Percentiles rank a stretch among this genome's conserved stretches.
These are phyloP conservation scores for Apiospora sp. DNA, from an alignment of 2,329 filamentous ascomycete genomes.

Conservation along the genomic window DNA sequence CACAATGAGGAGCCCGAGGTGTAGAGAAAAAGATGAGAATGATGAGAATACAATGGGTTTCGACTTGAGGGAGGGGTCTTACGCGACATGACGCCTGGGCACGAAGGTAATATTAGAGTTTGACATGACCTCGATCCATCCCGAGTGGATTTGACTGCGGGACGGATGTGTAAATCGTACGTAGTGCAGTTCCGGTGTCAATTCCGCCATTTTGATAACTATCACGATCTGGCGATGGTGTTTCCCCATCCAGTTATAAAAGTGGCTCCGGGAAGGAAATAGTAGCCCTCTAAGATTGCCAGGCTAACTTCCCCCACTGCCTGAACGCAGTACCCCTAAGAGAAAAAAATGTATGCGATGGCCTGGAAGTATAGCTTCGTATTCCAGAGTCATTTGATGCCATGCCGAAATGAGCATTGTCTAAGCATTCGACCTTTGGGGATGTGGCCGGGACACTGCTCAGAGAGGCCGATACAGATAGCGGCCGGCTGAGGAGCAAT, in stretches of 20 bases:
- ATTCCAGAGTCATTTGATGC: background rate
- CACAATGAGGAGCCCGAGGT: background rate
- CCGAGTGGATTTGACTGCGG: background rate
- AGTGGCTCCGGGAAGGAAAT: background rate
- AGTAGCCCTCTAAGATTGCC: background rate
- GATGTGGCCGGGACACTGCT: no score
- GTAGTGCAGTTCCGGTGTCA: background rate
- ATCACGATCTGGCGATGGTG: background rate
- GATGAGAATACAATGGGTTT: background rate
- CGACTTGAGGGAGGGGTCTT: background rate
- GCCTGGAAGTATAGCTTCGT: background rate
- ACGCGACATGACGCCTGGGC: background rate
- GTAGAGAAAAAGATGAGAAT: background rate
- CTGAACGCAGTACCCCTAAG: background rate
- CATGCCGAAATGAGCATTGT: no score
- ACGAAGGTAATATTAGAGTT: slow-evolving; percentile 11
- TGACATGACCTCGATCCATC: background rate
- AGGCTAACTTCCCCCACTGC: background rate
- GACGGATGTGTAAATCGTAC: background rate
- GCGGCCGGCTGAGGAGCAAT: no score
- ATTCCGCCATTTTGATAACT: background rate
- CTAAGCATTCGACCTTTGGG: no score
- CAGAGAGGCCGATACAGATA: no score
- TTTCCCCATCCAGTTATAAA: background rate
- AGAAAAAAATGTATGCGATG: background rate